Evolutionary conservation across 1,284 basidiomycete genomes (phyloP).

Genomic region (Cystobasidium sp.): DNA sequence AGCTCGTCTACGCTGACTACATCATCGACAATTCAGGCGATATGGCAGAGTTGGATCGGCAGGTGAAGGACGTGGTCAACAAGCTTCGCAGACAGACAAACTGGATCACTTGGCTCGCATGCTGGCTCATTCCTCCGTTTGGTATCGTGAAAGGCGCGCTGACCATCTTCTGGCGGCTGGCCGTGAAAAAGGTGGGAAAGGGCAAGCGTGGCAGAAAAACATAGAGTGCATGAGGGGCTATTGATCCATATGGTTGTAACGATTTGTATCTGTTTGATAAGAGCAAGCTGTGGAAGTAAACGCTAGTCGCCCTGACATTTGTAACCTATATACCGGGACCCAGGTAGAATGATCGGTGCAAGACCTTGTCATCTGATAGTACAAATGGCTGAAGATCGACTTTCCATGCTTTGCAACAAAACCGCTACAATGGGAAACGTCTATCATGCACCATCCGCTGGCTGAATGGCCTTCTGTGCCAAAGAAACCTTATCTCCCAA

Average conservation of each 20-base stretch:
- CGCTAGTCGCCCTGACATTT: too few relatives aligned
- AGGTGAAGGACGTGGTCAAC: constrained; percentile 70
- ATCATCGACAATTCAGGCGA: constrained; percentile 89
- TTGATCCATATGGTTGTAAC: too few relatives aligned
- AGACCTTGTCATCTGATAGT: too few relatives aligned
- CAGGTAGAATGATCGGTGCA: too few relatives aligned
- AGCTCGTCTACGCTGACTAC: constrained; percentile 80
- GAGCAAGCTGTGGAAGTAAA: too few relatives aligned
- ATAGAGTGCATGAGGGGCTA: not conserved
- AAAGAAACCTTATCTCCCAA: constrained; percentile 79
- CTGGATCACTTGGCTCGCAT: constrained; percentile 67
- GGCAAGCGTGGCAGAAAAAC: constrained; percentile 24
- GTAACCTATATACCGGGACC: too few relatives aligned
- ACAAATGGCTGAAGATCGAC: too few relatives aligned
- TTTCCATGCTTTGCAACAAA: too few relatives aligned
- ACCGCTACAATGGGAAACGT: too few relatives aligned
- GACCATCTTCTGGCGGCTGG: constrained; percentile 52
- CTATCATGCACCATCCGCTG: constrained; percentile 15
- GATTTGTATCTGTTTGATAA: too few relatives aligned
- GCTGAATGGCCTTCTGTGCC: constrained; percentile 40
- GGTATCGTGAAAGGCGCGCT: constrained; percentile 61
- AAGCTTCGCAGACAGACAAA: constrained; percentile 66
- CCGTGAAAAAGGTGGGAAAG: constrained; percentile 49
- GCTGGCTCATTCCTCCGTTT: constrained; percentile 81
- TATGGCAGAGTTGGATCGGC: constrained; percentile 68